phyloP scores from a whole-genome alignment of 2,329 filamentous ascomycete genomes.

The Septoria petroselini region DNA sequence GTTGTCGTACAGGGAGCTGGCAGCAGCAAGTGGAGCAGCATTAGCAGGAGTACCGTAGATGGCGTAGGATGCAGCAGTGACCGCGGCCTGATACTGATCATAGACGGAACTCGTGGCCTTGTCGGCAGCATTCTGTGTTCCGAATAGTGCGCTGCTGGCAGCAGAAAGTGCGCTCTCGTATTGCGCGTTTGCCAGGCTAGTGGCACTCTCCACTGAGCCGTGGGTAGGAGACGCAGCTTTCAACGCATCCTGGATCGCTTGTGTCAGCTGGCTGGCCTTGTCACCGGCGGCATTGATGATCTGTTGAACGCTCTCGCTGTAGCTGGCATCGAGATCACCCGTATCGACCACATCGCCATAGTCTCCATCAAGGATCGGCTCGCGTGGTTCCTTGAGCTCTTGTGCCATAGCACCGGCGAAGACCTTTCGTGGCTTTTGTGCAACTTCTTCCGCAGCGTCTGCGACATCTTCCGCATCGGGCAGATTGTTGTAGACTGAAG shows the following conservation, averaged over 20 bases:
- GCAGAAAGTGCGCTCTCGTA: conserved; percentile 57
- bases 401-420: conserved; percentile 56
- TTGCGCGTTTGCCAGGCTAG: conserved; percentile 55
- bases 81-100: conserved; percentile 56
- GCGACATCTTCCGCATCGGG: conserved; percentile 22
- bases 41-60: conserved; percentile 53
- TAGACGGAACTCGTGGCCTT: conserved; percentile 52
- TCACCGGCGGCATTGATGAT: conserved; percentile 54
- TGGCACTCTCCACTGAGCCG: conserved; percentile 50
- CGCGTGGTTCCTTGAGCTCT: conserved; percentile 47
- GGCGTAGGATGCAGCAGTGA: conserved; percentile 57
- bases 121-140: conserved; percentile 43
- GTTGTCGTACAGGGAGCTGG: conserved; percentile 58
- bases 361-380: conserved; percentile 49
- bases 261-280: conserved; percentile 53
- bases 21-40: conserved; percentile 39
- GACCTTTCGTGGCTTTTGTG: conserved; percentile 43
- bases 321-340: conserved; percentile 43
- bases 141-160: conserved; percentile 56
- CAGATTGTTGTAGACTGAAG: conserved; percentile 18
- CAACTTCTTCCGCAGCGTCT: conserved; percentile 18
- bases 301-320: conserved; percentile 52
- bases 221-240: conserved; percentile 46
- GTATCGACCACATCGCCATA: conserved; percentile 37
- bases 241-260: conserved; percentile 56